These are phyloP conservation scores for Colletotrichum sp. DNA, from an alignment of 2,329 filamentous ascomycete genomes.

Conservation along the genomic window DNA sequence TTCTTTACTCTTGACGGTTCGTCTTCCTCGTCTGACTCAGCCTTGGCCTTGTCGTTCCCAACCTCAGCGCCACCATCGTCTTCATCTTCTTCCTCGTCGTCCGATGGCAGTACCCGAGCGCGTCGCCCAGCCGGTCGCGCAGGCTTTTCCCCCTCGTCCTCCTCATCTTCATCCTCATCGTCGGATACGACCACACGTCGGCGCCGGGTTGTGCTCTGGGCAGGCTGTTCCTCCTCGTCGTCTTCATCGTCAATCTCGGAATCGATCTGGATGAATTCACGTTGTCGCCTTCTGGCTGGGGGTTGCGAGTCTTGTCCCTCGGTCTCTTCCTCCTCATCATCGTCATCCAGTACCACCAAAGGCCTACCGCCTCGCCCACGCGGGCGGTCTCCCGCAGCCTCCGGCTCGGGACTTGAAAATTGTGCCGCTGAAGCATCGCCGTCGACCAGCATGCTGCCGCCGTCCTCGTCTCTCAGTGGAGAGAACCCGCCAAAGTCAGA, in stretches of 20 bases:
- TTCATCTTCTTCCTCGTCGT: conserved; percentile 15
- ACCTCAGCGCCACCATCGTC: conserved; percentile 13
- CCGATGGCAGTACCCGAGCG: neutral
- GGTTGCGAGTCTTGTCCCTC: neutral
- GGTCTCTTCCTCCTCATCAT: conserved; percentile 22
- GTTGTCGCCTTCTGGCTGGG: neutral
- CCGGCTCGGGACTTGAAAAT: conserved; percentile 36
- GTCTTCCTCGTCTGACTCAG: neutral
- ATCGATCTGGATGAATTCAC: neutral
- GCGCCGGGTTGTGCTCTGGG: conserved; percentile 19
- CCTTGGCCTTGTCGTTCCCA: neutral
- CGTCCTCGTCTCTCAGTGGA: conserved; percentile 11
- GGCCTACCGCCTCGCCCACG: conserved; percentile 25
- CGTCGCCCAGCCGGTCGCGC: neutral
- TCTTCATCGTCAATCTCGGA: conserved; percentile 16
- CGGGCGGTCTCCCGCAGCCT: neutral
- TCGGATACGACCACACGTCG: conserved; percentile 25
- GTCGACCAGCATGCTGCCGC: conserved; percentile 10
- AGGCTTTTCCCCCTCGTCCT: neutral
- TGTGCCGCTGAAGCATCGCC: conserved; percentile 17
- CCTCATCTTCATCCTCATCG: conserved; percentile 19
- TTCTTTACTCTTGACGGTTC: neutral
- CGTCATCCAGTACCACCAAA: conserved; percentile 30
- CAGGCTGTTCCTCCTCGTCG: neutral
- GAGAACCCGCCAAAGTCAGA: conserved; percentile 10